Evolutionary conservation across 306 rosid genomes (phyloP).

Genomic region (Lathyrus aphaca): DNA sequence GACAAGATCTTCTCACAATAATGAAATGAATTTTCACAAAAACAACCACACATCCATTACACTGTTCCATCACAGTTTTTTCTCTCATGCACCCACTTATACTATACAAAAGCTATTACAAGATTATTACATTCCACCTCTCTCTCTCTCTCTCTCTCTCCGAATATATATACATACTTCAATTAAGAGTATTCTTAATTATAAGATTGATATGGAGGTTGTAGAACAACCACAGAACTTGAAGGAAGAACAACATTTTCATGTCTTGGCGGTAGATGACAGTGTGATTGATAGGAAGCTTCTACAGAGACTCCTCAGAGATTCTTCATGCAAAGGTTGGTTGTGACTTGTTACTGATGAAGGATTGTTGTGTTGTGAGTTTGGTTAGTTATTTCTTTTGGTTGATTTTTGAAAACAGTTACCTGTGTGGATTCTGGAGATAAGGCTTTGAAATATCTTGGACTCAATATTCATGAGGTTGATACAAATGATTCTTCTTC

Average conservation of each 20-base stretch:
- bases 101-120: neutral
- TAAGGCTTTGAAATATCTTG: constrained; percentile 85
- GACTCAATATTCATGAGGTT: constrained; percentile 53
- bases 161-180: constrained; percentile 15
- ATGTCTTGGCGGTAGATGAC: constrained; percentile 95
- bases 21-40: constrained; percentile 39
- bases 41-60: constrained; percentile 34
- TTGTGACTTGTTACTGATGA: too few species aligned
- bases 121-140: constrained; percentile 49
- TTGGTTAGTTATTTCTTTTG: neutral
- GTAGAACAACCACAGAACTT: constrained; percentile 34
- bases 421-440: constrained; percentile 95
- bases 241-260: constrained; percentile 56
- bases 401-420: constrained; percentile 48
- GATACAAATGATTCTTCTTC: constrained; percentile 51
- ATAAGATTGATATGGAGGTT: constrained; percentile 47
- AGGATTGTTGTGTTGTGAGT: neutral
- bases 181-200: neutral
- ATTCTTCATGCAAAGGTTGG: constrained; percentile 77
- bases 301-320: constrained; percentile 78
- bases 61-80: constrained; percentile 39
- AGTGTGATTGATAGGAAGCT: constrained; percentile 77
- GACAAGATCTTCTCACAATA: constrained; percentile 55
- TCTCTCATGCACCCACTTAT: constrained; percentile 47
- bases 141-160: constrained; percentile 30